Base-by-base conservation (phyloP, 495 filamentous ascomycete species). In the Rostrohypoxylon terebratum region DNA sequence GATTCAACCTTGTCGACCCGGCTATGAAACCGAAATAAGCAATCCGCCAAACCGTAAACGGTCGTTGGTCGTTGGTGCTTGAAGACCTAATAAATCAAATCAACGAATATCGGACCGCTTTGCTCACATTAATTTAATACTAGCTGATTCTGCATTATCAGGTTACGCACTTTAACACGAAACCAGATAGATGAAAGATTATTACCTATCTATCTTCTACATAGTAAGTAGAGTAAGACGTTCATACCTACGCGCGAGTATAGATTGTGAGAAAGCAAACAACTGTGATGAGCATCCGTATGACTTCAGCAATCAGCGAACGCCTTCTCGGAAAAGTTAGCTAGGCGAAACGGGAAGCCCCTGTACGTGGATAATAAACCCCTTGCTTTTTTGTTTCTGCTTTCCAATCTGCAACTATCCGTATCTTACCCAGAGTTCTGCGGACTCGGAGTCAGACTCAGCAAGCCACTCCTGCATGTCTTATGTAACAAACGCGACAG, bases 21-120 rank as follows among this genome's bases (percentile, higher is more conserved):
- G 44, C 23, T 45, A 45, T 62, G 66, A 73, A 73, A 73, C 71
- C 60, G 71, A 69, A 73, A 66, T 66, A 62, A 66, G 65, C 66
- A 47, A 47, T 61, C 42, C 51, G 71, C 66, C 71, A 69, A 73
- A 66, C 59, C 44, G 11, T 28, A 25, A 42, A 59, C 13, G 42
- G 42, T 4, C 18, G 14, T 45, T 45, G 42, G 42, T 4, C 18
- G 14, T 45, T 45, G 42, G 42, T 45, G 42, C 42, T 45, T 45
- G 42, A 45, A 45, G 16, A 53, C 3, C 21, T 53, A 53, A 25
- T 31, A 31, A 53, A 53, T 0, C 21, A 31, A 53, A 25, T 31
- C n/a, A 53, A 31, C 23, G 11, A 31, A 53, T 13, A 53, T 45
- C 42, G 42, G 42, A 18, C n/a, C 51, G 42, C 63, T 66, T 58